These are phyloP conservation scores for Fonsecaea erecta DNA, from an alignment of 2,329 filamentous ascomycete genomes.

Conservation along the genomic window DNA sequence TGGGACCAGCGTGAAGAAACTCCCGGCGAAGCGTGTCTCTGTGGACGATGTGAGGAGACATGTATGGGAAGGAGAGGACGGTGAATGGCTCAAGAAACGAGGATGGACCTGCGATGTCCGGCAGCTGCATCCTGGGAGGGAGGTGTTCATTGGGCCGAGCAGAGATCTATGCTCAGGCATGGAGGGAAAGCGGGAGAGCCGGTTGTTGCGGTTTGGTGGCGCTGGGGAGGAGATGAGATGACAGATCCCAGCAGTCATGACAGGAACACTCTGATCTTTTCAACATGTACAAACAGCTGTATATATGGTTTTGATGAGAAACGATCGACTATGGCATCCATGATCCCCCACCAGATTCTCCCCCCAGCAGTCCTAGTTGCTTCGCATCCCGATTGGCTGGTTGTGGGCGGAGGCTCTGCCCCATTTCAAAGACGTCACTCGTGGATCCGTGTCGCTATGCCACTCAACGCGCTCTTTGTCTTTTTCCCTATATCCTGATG, in stretches of 20 bases:
- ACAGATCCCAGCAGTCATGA: neutral
- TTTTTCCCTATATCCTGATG: neutral
- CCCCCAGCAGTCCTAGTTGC: neutral
- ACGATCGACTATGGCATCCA: too few relatives aligned
- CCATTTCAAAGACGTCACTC: conserved; percentile 7
- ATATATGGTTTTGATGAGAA: neutral
- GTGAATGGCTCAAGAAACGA: conserved; percentile 28
- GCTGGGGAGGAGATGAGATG: conserved; percentile 3
- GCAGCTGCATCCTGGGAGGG: conserved; percentile 31
- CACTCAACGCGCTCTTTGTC: neutral
- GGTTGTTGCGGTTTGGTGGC: conserved; percentile 21
- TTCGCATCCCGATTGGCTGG: neutral
- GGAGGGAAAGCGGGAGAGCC: conserved; percentile 26
- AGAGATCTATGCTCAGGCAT: conserved; percentile 27
- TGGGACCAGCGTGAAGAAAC: conserved; percentile 52
- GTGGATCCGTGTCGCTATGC: neutral
- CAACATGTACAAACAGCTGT: neutral
- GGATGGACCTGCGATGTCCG: conserved; percentile 37
- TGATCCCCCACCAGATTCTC: too few relatives aligned
- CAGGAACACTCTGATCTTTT: neutral
- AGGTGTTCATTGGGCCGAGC: conserved; percentile 28
- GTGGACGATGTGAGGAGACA: conserved; percentile 45
- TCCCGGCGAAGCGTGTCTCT: conserved; percentile 46
- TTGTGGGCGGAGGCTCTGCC: neutral
- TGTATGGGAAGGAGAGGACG: conserved; percentile 40